Evolutionary conservation across 163 green algal genomes (phyloP), one percentile per base, ranked within the genome.

Genomic region (Prototheca wickerhamii): DNA sequence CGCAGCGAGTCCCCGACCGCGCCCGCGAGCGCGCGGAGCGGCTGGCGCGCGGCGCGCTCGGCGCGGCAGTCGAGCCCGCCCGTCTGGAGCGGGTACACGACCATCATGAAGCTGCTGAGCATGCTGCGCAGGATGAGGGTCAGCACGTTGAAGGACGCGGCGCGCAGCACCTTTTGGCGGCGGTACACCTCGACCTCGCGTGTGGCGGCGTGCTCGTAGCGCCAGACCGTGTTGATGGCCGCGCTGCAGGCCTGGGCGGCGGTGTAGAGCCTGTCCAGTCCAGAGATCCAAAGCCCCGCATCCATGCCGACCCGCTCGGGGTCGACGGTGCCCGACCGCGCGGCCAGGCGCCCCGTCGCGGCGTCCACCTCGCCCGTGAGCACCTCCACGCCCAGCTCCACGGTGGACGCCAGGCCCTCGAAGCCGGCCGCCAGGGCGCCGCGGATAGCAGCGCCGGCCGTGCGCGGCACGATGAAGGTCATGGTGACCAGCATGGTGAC

Each of bases 381-480:
- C 3, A 72, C 4, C 2, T 67, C 37, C 65, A 71, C 34, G 4
- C n/a, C 58, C 0, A 23, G 29, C 0, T 21, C 10, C 0, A 44
- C 37, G 37, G 10, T 21, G 37, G 37, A 44, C 37, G 10, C 37
- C 37, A 44, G 37, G 10, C 10, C 37, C 37, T 44, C 37, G 10
- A 44, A 15, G 10, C 37, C 37, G 10, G 10, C 37, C 10, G 65
- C 65, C 58, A 71, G 49, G 15, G 29, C 40, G 15, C 35, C 29
- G 6, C 65, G 65, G 43, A 66, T 54, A 18, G 57, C 54, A 35
- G 2, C n/a, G 33, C 58, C 58, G 63, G 50, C 58, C 3, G 58
- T 56, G 29, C 57, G 33, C n/a, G 65, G 65, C 35, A 72, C 37
- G 12, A 67, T 25, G 21, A 72, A 58, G 30, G 65, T 63, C 35